phyloP scores from a whole-genome alignment of 73 alveolate species.

The Paramecium pentaurelia region DNA sequence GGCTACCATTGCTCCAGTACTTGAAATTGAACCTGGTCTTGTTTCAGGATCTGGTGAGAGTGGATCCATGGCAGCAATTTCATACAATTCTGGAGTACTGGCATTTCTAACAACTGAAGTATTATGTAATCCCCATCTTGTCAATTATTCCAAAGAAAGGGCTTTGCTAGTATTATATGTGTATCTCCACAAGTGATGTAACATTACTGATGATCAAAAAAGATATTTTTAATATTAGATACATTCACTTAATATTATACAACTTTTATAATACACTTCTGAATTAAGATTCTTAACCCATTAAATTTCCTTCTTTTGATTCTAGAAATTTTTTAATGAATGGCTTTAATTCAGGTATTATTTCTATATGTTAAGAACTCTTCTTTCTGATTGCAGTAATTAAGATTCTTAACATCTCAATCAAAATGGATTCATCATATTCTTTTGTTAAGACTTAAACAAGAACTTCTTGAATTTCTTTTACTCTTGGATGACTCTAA shows the following conservation, averaged over 20 bases:
- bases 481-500: not conserved
- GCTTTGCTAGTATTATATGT: not conserved
- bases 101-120: not conserved
- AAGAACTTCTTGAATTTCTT: not conserved
- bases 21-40: not conserved
- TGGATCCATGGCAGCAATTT: not conserved
- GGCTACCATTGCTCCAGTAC: conserved; percentile 70
- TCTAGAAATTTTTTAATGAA: not conserved
- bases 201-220: not conserved
- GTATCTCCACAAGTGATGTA: not conserved
- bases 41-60: not conserved
- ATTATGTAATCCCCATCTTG: conserved; percentile 12
- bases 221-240: not conserved
- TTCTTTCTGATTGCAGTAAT: not conserved
- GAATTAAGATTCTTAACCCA: not conserved
- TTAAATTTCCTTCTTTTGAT: not conserved
- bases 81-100: conserved; percentile 15
- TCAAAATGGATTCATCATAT: not conserved
- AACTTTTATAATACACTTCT: not conserved
- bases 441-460: not conserved
- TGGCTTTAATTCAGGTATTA: not conserved
- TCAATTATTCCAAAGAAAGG: not conserved
- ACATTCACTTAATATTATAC: not conserved
- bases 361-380: not conserved
- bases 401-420: not conserved